These are phyloP conservation scores for Suillus sp. DNA, from an alignment of 768 basidiomycete species.

Conservation along the genomic window DNA sequence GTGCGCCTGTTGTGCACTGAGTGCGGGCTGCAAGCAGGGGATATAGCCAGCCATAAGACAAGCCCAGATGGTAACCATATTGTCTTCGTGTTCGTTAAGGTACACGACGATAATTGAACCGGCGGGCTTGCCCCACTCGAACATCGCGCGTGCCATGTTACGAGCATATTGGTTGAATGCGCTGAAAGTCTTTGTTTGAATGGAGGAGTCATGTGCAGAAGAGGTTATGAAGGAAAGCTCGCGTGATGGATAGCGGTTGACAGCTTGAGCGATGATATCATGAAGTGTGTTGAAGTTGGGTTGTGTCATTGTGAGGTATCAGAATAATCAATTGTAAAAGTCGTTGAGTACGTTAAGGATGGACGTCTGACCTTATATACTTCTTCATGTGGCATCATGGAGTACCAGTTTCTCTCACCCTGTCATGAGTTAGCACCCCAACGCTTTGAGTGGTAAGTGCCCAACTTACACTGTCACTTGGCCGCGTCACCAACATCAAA, in stretches of 20 bases:
- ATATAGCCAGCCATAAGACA: constrained; percentile 34
- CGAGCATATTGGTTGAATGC: constrained; percentile 20
- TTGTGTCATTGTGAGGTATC: constrained; percentile 2
- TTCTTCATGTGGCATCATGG: not conserved
- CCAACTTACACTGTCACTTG: not conserved
- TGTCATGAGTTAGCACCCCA: not conserved
- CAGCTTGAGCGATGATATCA: not conserved
- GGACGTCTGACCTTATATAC: not conserved
- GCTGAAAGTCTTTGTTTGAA: constrained; percentile 28
- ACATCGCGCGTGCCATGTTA: constrained; percentile 24
- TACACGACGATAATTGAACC: constrained; percentile 32
- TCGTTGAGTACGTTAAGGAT: not conserved
- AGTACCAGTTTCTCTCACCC: not conserved
- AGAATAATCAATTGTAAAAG: not conserved
- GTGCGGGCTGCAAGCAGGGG: too few relatives aligned
- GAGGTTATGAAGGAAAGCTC: constrained; percentile 31
- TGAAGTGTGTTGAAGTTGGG: not conserved
- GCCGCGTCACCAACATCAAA: not conserved
- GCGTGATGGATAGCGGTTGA: constrained; percentile 11
- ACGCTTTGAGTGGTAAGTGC: not conserved
- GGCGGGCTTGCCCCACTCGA: constrained; percentile 26
- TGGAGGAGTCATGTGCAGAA: constrained; percentile 32
- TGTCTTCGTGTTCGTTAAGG: constrained; percentile 35
- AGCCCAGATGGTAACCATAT: constrained; percentile 35
- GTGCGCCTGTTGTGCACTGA: constrained; percentile 34